Evolutionary conservation across 2,329 filamentous ascomycete genomes (phyloP), one percentile per base, ranked within the genome.

Genomic region (Beauveria varroae): DNA sequence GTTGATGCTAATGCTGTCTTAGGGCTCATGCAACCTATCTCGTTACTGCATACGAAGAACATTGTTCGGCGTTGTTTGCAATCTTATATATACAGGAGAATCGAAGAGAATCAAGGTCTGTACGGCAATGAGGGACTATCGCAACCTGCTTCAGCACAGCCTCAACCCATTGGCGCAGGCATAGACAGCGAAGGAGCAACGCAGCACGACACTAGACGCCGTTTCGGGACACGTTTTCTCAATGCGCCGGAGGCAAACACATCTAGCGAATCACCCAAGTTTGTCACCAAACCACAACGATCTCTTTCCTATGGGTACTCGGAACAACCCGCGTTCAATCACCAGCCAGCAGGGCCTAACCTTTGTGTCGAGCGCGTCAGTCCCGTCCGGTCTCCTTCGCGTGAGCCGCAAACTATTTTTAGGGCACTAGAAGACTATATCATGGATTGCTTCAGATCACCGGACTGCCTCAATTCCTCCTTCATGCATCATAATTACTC

Each of bases 371-470:
- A 64, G 43, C 46, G 55, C 22, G 34, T 57, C 24, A 69, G 55
- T 44, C 63, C 64, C 20, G 62, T 63, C 22, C 64, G 55, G n/a
- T 58, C 58, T 18, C 51, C 59, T 9, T 64, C 66, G 2, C 64
- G 64, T 22, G 79, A 79, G 3, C 74, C 80, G 3, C 86, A 82
- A 68, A 79, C 77, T 43, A 84, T 93, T 12, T 96, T 96, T 72
- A 86, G 84, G 63, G 81, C 81, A 5, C 71, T 96, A 16, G 91
- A 96, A 73, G 88, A 92, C 63, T 93, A 95, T 69, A 81, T 96
- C 46, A 76, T 86, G 55, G 73, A 76, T 22, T 88, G 83, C 66
- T 90, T 96, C 67, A 81, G 83, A 60, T 86, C 86, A 0, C 86
- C 86, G 66, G 81, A 88, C 57, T 86, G 83, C 64, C 74, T 96